These are phyloP conservation scores for Boletus semigastroideus DNA, from an alignment of 1,284 basidiomycete species.

Conservation along the genomic window DNA sequence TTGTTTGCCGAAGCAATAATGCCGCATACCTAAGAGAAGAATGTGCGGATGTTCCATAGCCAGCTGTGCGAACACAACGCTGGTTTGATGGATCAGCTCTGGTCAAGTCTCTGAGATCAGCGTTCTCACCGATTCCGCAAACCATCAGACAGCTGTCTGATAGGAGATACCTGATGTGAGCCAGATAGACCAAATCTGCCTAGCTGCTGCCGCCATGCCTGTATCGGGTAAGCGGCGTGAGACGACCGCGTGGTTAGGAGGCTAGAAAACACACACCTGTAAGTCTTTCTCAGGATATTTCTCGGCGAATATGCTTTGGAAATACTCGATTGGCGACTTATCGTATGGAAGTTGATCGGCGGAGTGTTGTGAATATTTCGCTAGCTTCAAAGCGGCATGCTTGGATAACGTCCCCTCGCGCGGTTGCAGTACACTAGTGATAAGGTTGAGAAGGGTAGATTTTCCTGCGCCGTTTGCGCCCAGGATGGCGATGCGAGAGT, in stretches of 20 bases:
- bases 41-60: slow-evolving; percentile 95
- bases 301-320: slow-evolving; percentile 76
- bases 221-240: slow-evolving; percentile 19
- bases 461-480: slow-evolving; percentile 99
- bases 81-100: slow-evolving; percentile 32
- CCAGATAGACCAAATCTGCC: slow-evolving; percentile 97
- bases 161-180: slow-evolving; percentile 89
- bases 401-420: slow-evolving; percentile 84
- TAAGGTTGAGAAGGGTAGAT: slow-evolving; percentile 94
- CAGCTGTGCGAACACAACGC: slow-evolving; percentile 90
- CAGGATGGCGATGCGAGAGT: slow-evolving; percentile 94
- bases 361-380: slow-evolving; percentile 98
- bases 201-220: slow-evolving; percentile 93
- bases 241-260: slow-evolving; percentile 6
- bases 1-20: slow-evolving; percentile 10
- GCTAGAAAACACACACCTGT: slow-evolving; percentile 40
- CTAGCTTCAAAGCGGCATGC: slow-evolving; percentile 90
- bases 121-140: slow-evolving; percentile 77
- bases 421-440: slow-evolving; percentile 84
- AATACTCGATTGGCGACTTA: slow-evolving; percentile 91
- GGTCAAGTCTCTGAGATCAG: slow-evolving; percentile 11
- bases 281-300: slow-evolving; percentile 96
- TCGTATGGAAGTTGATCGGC: slow-evolving; percentile 98
- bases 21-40: slow-evolving; percentile 67
- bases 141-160: slow-evolving; percentile 94